Evolutionary conservation across 805 yeast species (phyloP).

Genomic region (Metschnikowia drakensbergensis): DNA sequence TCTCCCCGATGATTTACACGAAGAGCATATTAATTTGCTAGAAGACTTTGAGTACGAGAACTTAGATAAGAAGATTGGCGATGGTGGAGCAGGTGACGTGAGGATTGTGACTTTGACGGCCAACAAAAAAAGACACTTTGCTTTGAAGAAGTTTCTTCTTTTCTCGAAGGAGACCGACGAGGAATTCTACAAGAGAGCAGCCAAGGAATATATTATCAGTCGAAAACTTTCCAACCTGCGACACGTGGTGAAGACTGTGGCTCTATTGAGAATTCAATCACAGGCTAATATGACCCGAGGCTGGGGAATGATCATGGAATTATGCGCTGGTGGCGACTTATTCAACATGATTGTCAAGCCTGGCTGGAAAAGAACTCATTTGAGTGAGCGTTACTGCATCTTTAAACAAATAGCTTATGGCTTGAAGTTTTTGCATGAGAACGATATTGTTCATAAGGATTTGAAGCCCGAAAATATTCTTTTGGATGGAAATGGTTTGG

Average conservation of each 20-base stretch:
- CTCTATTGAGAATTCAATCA: conserved; percentile 54
- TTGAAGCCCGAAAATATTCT: conserved; percentile 72
- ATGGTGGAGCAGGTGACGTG: conserved; percentile 71
- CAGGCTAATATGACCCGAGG: conserved; percentile 53
- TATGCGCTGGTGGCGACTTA: conserved; percentile 59
- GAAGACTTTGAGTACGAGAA: conserved; percentile 52
- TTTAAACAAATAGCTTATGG: conserved; percentile 69
- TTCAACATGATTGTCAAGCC: conserved; percentile 51
- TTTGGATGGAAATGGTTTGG: conserved; percentile 54
- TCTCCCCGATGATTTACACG: conserved; percentile 52
- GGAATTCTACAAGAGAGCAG: conserved; percentile 60
- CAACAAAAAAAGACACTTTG: conserved; percentile 48
- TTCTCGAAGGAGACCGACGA: conserved; percentile 60
- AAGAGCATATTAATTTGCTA: conserved; percentile 44
- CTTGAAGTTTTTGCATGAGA: conserved; percentile 55
- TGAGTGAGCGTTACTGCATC: conserved; percentile 56
- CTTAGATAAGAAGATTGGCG: conserved; percentile 50
- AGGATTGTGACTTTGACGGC: conserved; percentile 36
- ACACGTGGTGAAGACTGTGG: conserved; percentile 57
- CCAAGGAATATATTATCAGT: conserved; percentile 61
- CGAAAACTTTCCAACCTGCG: conserved; percentile 50
- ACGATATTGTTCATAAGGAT: conserved; percentile 69
- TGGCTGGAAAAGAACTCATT: conserved; percentile 54
- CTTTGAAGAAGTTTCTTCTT: conserved; percentile 61
- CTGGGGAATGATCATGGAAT: conserved; percentile 74